Percentiles rank a stretch among this genome's conserved stretches.
These are phyloP conservation scores for Trametes sanguinea DNA, from an alignment of 768 basidiomycete species.

Conservation along the genomic window DNA sequence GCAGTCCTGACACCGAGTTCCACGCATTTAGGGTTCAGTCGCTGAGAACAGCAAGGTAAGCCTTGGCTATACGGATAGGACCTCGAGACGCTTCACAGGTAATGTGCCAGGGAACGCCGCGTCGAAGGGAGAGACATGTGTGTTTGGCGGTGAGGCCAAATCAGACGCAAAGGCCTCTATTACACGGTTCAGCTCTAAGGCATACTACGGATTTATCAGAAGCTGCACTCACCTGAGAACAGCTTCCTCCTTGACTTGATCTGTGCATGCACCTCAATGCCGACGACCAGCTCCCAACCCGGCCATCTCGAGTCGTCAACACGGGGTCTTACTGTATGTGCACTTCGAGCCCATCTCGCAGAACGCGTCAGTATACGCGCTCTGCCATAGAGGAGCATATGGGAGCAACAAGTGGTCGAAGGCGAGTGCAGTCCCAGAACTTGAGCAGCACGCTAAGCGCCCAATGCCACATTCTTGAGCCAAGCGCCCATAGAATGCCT, in stretches of 20 bases:
- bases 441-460: not conserved
- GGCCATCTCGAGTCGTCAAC: constrained; percentile 56
- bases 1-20: constrained; percentile 81
- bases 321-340: constrained; percentile 14
- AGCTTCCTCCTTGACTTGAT: constrained; percentile 86
- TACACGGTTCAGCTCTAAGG: not conserved
- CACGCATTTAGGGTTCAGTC: constrained; percentile 67
- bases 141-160: constrained; percentile 62
- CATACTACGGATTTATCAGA: not conserved
- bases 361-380: constrained; percentile 11
- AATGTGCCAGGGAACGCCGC: constrained; percentile 93
- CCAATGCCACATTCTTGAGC: not conserved
- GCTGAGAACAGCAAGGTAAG: constrained; percentile 38
- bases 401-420: constrained; percentile 8
- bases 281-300: constrained; percentile 88
- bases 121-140: constrained; percentile 74
- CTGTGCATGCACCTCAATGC: constrained; percentile 95
- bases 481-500: constrained; percentile 1
- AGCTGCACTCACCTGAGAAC: constrained; percentile 64
- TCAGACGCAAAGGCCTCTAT: constrained; percentile 46
- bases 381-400: constrained; percentile 24
- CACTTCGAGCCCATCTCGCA: constrained; percentile 3
- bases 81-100: constrained; percentile 57
- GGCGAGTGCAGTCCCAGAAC: not conserved
- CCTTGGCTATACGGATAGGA: not conserved